Evolutionary conservation across 1,284 basidiomycete species (phyloP).

Genomic region (Ganoderma resinaceum): DNA sequence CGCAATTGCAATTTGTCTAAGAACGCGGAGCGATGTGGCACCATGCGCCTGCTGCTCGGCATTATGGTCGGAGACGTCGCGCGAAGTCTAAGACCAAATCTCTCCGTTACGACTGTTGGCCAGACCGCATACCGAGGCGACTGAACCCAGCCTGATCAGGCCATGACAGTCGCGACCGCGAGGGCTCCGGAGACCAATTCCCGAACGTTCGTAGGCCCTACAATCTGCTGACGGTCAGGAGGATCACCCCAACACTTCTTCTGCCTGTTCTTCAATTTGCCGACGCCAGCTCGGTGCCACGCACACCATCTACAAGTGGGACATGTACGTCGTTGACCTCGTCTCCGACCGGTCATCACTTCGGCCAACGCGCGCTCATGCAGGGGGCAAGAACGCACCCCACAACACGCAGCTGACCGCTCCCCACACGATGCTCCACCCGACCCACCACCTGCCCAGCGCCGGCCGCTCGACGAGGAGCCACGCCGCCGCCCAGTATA

Average conservation of each 20-base stretch:
- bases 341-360: too few relatives aligned
- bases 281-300: not conserved
- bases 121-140: not conserved
- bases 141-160: not conserved
- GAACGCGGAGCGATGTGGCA: too few relatives aligned
- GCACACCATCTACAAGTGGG: not conserved
- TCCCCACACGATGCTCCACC: constrained; percentile 84
- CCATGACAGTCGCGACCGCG: not conserved
- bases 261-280: not conserved
- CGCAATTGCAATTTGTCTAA: not conserved
- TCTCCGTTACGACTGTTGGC: not conserved
- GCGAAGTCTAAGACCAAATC: not conserved
- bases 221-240: not conserved
- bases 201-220: not conserved
- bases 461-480: constrained; percentile 57
- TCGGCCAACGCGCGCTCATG: constrained; percentile 50
- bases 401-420: constrained; percentile 79
- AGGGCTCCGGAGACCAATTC: not conserved
- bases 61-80: too few relatives aligned
- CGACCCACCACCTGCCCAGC: constrained; percentile 64
- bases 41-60: too few relatives aligned
- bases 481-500: constrained; percentile 86
- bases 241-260: not conserved
- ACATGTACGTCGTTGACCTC: too few relatives aligned
- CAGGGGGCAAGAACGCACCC: constrained; percentile 90